A percentile compares a stretch with the other conserved stretches of the same genome.
phyloP scores from a whole-genome alignment of 257 asterid species.

The Salvia miltiorrhiza region DNA sequence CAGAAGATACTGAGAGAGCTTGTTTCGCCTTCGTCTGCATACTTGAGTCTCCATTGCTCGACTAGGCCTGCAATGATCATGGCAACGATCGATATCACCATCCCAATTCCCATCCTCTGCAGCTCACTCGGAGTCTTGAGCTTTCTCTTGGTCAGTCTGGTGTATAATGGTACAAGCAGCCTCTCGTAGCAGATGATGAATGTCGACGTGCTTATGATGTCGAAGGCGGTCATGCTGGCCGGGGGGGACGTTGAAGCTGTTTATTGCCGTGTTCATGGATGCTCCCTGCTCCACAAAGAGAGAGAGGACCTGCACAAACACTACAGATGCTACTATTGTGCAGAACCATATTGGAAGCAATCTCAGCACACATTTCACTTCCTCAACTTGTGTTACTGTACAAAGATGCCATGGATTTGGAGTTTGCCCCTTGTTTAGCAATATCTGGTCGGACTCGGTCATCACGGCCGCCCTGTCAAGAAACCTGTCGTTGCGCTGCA shows the following conservation, averaged over 20 bases:
- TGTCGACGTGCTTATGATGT: conserved; percentile 72
- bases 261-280: conserved; percentile 60
- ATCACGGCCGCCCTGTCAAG: conserved; percentile 72
- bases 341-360: conserved; percentile 85
- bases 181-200: conserved; percentile 76
- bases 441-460: conserved; percentile 45
- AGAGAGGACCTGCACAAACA: conserved; percentile 72
- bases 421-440: conserved; percentile 38
- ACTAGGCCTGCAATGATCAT: conserved; percentile 68
- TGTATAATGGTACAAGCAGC: conserved; percentile 54
- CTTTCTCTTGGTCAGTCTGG: conserved; percentile 47
- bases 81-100: conserved; percentile 54
- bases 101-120: conserved; percentile 71
- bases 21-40: conserved; percentile 43
- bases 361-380: conserved; percentile 70
- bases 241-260: conserved; percentile 55
- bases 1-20: conserved; percentile 70
- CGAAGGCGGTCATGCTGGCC: conserved; percentile 81
- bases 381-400: conserved; percentile 79
- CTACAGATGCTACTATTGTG: conserved; percentile 64
- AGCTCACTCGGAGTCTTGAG: conserved; percentile 59
- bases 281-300: conserved; percentile 87
- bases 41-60: conserved; percentile 54
- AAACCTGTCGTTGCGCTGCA: conserved; percentile 40
- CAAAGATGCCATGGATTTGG: conserved; percentile 75